Base-by-base conservation (phyloP, 2,329 filamentous ascomycete species). In the Pseudopithomyces maydicus region DNA sequence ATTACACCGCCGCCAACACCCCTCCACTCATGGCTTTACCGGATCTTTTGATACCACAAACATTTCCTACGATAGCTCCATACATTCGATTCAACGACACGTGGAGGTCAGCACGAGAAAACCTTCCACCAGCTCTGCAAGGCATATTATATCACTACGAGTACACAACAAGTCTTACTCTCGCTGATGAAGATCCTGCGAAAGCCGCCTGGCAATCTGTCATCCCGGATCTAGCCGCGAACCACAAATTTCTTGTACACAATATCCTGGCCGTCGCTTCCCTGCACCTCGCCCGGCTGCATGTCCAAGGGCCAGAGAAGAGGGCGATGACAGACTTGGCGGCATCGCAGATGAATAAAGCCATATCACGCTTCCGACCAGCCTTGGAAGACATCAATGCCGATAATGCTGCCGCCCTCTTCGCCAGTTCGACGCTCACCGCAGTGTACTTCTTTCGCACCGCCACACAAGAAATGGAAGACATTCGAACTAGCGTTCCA, bases 191-290 rank as follows among this genome's bases (percentile, higher is more conserved):
- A 12, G 69, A 70, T 22, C 67, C 69, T 6, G 72, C 69, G 10
- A 72, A 74, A 55, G 59, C 63, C 46, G 72, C 70, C 11, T 75
- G 72, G 72, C 68, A 70, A 17, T 51, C 62, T 11, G 61, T 58
- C 47, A 57, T 79, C 8, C 72, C 71, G 12, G 71, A 74, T 43
- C 57, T 80, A 44, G 80, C 79, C 7, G 73, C 76, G 11, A 69
- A 72, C 1, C 76, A 80, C 56, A 69, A 77, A 2, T 82, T 78
- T 46, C 68, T 82, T 7, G 64, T 81, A 8, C 78, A 81, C 57
- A 77, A 77, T 41, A 72, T 82, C 6, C 66, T 82, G 0, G 77
- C 80, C 1, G 65, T 82, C 14, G 74, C 80, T 12, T 79, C 79
- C 2, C 69, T 82, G 23, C 80, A 82, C 55, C 64, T 81, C 10